Evolutionary conservation across 768 basidiomycete genomes (phyloP), one percentile per base, ranked within the genome.

Genomic region (Mycena olivaceomarginata): DNA sequence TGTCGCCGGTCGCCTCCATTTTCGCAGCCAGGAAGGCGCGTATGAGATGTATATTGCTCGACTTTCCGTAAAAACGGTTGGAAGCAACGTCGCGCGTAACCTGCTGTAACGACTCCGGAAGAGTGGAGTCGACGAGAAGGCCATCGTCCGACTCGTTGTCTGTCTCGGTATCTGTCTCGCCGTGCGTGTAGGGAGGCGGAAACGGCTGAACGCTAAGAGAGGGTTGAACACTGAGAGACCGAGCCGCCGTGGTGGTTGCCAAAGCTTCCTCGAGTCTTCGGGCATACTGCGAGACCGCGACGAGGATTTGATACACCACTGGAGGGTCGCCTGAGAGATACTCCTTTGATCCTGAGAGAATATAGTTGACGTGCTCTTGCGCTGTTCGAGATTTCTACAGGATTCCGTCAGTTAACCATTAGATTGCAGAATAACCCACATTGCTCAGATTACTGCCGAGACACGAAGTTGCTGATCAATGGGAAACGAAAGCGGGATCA

Each of bases 11-110:
- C 5, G 31, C 40, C 46, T 76, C 75, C 15, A 25, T 83, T 80
- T 89, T 90, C n/a, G 89, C 77, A 62, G 85, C 83, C 57, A 88
- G 83, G 46, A 88, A 87, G 51, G 85, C 83, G 59, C 75, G 73
- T 20, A 82, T 18, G 51, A 90, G 85, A 79, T 83, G 84, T n/a
- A 88, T 77, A 25, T 86, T 85, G 51, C 89, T 89, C 1, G 88
- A 83, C 48, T 82, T 82, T 13, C 85, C 85, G 66, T 83, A 84
- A 69, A 84, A 84, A 0, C 80, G 70, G 18, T 81, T 64, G 74
- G 74, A n/a, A 43, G 74, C 45, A 51, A 64, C n/a, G 46, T 60
- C 40, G 56, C 72, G n/a, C 4, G 65, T 76, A 8, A 75, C 70
- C 46, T 46, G 72, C 6, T 53, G 57, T 18, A 70, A 16, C 8